Evolutionary conservation across 345 rosid genomes (phyloP), one percentile per base, ranked within the genome.

Genomic region (Eucalyptus victrix): DNA sequence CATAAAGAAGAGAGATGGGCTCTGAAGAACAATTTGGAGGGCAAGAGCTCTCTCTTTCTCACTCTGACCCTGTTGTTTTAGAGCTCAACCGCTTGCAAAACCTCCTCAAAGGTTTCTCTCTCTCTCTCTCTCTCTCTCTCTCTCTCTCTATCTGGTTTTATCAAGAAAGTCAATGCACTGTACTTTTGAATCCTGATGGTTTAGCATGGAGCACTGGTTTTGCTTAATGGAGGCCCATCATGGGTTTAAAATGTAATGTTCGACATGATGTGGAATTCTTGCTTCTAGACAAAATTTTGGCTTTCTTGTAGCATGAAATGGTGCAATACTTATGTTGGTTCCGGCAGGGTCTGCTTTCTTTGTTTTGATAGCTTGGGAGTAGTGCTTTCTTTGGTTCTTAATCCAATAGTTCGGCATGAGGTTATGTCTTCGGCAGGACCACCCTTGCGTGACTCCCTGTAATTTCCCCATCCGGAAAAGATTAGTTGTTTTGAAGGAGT

Each of bases 31-130:
- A 90, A 40, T 45, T 69, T 87, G 92, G 80, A 81, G 94, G 92
- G 89, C 95, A 91, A 72, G 92, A 92, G 56, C 89, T 89, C 87
- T 87, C 86, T 60, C 88, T 93, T 90, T 85, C 90, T 89, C 94
- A 90, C 17, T 91, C 94, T 90, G 93, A 94, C 91, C 99, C 97
- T 92, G 89, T 95, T 89, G 95, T 94, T n/a, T 88, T 94, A 60
- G 95, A 98, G 91, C 95, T 93, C 90, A 92, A 95, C 92, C 94
- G 94, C 45, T 89, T 95, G 86, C 96, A 96, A 30, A 97, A 94
- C 94, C 94, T 94, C 87, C 94, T 95, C 80, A 94, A 89, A 96
- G 99, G 99, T 96, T n/a, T n/a, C n/a, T n/a, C n/a, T 86, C 50
- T 34, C 76, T 88, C 34, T 80, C 21, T 72, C 45, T 72, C 24